Percentiles rank a stretch among this genome's conserved stretches.
These are phyloP conservation scores for Decorospora gaudefroyi DNA, from an alignment of 2,329 filamentous ascomycete genomes.

Conservation along the genomic window DNA sequence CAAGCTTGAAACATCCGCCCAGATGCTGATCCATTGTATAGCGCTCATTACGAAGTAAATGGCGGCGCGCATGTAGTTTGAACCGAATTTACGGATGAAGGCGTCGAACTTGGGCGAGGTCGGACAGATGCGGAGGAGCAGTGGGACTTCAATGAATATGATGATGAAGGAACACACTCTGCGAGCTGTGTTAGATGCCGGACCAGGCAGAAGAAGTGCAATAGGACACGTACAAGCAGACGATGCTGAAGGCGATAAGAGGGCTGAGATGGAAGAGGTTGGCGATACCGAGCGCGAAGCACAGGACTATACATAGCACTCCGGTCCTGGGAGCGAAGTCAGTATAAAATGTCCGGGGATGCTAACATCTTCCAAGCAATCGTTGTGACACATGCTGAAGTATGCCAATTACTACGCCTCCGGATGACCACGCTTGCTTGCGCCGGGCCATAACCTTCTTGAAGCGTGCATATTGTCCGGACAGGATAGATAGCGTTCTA, in stretches of 20 bases:
- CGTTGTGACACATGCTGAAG: background rate
- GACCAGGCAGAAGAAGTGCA: background rate
- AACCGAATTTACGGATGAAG: conserved; percentile 88
- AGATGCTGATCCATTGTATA: conserved; percentile 82
- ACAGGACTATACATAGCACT: conserved; percentile 66
- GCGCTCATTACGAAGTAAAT: conserved; percentile 82
- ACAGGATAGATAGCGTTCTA: no score
- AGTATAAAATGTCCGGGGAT: conserved; percentile 7
- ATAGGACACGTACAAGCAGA: conserved; percentile 52
- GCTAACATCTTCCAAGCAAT: background rate
- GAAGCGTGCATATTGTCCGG: background rate
- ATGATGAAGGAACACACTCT: conserved; percentile 56
- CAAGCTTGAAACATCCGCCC: conserved; percentile 67
- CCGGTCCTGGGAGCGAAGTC: conserved; percentile 52
- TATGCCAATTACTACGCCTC: background rate
- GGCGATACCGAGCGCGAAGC: conserved; percentile 69
- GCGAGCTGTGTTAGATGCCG: conserved; percentile 12
- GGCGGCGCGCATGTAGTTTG: conserved; percentile 93
- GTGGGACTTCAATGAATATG: conserved; percentile 72
- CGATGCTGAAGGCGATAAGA: conserved; percentile 62
- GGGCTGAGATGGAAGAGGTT: conserved; percentile 67
- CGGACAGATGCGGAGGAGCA: conserved; percentile 95
- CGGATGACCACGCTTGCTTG: background rate
- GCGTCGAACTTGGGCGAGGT: conserved; percentile 87
- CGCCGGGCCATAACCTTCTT: no score